Evolutionary conservation across 768 basidiomycete genomes (phyloP), one percentile per base, ranked within the genome.

Genomic region (Rubroboletus pulcherrimus): DNA sequence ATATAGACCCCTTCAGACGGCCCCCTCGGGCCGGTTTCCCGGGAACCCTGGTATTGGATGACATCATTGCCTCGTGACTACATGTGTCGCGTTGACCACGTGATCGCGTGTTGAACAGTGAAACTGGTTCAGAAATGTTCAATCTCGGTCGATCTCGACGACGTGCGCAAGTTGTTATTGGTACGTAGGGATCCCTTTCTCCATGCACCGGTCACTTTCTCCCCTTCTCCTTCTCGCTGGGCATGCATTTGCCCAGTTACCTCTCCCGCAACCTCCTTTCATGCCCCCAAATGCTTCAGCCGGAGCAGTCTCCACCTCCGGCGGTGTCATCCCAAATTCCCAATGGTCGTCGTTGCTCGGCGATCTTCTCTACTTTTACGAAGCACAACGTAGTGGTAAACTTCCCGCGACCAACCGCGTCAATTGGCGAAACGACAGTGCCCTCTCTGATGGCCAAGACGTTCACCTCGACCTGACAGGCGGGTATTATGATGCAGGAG

Each of bases 401-500:
- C 78, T 96, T 15, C 81, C 87, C 0, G 63, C 73, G 12, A 76
- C 76, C 5, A 91, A 90, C 57, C 81, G 94, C 39, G 91, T 95
- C 2, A 66, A 81, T 26, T 98, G 95, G 95, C 77, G 94, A 50
- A 97, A 97, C 64, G 81, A 87, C 53, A 92, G 90, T 64, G 81
- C 83, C 17, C 62, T 86, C 24, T 73, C 83, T 35, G 95, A 98
- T 71, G 95, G 93, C 14, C 71, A 76, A 55, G 87, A 92, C 59
- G 85, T 78, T 34, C 78, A 78, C 6, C 64, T 93, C 15, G 89
- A 98, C 68, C 73, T 97, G 50, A 84, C 79, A 33, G 92, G 93
- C 68, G 95, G 94, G 7, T 96, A 87, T 67, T 95, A 91, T 67
- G 94, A 96, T 77, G 93, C 94, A 56, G 93, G 93, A 75, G 90